phyloP scores from a whole-genome alignment of 495 filamentous ascomycete genomes.

The Xylaria scruposa region DNA sequence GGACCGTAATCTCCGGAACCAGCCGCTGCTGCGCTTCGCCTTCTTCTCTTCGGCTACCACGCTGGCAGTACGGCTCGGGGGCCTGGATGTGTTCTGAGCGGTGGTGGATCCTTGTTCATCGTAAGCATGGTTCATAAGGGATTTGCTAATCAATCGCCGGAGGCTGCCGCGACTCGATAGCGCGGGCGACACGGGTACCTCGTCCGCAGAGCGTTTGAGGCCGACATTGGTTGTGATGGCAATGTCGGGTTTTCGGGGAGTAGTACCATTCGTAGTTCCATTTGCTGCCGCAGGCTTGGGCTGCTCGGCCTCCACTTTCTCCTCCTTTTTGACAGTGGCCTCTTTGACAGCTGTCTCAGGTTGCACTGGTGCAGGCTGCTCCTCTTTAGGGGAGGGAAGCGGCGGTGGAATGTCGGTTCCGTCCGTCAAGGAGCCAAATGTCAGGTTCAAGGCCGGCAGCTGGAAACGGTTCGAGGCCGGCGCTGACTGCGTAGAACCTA shows the following conservation, averaged over 20 bases:
- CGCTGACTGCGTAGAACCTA: conserved; percentile 28
- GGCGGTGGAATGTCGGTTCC: conserved; percentile 65
- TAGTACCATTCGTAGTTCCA: conserved; percentile 42
- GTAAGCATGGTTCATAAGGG: conserved; percentile 53
- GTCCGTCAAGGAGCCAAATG: conserved; percentile 60
- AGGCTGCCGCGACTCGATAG: conserved; percentile 53
- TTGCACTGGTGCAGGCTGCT: conserved; percentile 41
- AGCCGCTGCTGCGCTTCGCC: conserved; percentile 56
- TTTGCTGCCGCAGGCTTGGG: conserved; percentile 34
- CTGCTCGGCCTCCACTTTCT: conserved; percentile 11
- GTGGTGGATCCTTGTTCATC: conserved; percentile 46
- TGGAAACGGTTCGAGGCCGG: conserved; percentile 54
- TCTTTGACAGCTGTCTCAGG: conserved; percentile 38
- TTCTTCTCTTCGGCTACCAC: conserved; percentile 48
- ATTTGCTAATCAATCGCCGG: conserved; percentile 54
- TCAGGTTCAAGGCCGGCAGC: conserved; percentile 58
- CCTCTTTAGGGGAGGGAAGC: conserved; percentile 56
- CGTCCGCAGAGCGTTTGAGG: conserved; percentile 50
- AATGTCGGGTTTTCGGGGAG: conserved; percentile 43
- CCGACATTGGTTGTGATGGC: conserved; percentile 40
- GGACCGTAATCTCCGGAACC: conserved; percentile 54
- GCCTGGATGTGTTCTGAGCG: conserved; percentile 38
- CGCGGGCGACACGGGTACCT: conserved; percentile 52
- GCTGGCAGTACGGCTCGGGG: conserved; percentile 47
- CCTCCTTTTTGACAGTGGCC: background rate